Evolutionary conservation across 345 rosid genomes (phyloP).

Genomic region (Excoecaria agallocha): DNA sequence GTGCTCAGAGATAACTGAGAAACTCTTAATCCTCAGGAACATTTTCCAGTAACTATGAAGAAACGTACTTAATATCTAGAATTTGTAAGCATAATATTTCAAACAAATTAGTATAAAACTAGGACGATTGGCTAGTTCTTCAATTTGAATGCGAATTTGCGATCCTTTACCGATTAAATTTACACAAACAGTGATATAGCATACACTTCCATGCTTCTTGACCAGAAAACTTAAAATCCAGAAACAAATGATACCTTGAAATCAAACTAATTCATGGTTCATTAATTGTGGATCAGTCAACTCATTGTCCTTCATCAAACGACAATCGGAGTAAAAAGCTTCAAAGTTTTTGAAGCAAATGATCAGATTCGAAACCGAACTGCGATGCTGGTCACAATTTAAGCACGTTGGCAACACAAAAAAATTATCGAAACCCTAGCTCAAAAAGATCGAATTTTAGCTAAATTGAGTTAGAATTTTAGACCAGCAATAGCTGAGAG

Average conservation of each 20-base stretch:
- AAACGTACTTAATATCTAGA: neutral
- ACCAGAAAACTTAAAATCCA: neutral
- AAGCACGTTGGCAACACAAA: constrained; percentile 12
- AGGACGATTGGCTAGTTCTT: neutral
- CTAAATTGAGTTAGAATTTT: neutral
- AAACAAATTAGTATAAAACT: neutral
- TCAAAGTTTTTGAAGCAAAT: constrained; percentile 4
- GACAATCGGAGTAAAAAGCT: neutral
- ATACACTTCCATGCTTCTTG: neutral
- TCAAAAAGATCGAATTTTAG: constrained; percentile 1
- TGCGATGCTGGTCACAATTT: constrained; percentile 12
- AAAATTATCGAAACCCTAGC: constrained; percentile 29
- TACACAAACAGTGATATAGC: no score
- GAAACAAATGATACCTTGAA: constrained; percentile 21
- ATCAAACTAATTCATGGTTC: constrained; percentile 15
- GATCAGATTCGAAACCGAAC: constrained; percentile 8
- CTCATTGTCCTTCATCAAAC: constrained; percentile 1
- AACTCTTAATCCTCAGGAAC: neutral
- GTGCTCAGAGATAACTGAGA: neutral
- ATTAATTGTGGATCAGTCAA: constrained; percentile 8
- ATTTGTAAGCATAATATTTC: no score
- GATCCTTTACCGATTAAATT: neutral
- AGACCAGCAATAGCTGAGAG: neutral
- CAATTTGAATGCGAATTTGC: neutral
- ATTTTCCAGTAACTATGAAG: neutral